Conservation (phyloP, 2,329 filamentous ascomycete genomes). For the Pseudocercospora pini-densiflorae region DNA sequence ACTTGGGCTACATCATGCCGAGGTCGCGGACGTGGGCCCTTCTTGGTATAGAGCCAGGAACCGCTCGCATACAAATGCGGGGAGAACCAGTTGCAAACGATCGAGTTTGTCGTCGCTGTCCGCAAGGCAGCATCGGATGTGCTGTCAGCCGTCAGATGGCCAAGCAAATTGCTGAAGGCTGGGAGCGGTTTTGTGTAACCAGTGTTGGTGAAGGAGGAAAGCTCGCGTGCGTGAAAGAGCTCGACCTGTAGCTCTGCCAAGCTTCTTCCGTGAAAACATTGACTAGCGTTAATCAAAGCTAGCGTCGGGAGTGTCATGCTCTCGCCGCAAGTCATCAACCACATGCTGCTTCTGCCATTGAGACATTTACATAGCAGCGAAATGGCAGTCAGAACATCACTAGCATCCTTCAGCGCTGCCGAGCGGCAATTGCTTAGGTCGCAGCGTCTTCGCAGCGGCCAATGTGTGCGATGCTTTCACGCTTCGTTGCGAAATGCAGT, state of each 20-base stretch:
- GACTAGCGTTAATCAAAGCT: not conserved
- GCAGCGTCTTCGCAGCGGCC: conserved; percentile 23
- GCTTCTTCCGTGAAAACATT: not conserved
- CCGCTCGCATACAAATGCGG: conserved; percentile 4
- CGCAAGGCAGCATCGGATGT: not conserved
- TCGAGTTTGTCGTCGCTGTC: not conserved
- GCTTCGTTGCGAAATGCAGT: conserved; percentile 21
- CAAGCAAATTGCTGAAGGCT: not conserved
- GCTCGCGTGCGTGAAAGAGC: no score
- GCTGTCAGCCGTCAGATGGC: not conserved
- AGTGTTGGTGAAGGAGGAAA: not conserved
- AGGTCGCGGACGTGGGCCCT: conserved; percentile 5
- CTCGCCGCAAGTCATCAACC: not conserved
- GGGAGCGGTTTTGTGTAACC: not conserved
- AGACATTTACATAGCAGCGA: not conserved
- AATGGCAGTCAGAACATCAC: conserved; percentile 25
- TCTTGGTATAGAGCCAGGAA: conserved; percentile 7
- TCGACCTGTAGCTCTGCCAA: not conserved
- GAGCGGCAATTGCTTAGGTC: conserved; percentile 26
- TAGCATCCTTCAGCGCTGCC: conserved; percentile 24
- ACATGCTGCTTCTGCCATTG: not conserved
- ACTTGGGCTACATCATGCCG: not conserved
- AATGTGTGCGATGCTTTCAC: conserved; percentile 32
- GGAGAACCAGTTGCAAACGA: not conserved
- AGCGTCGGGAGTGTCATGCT: not conserved